Evolutionary conservation across 1,284 basidiomycete genomes (phyloP), one percentile per base, ranked within the genome.

Genomic region (Marasmius oreades): DNA sequence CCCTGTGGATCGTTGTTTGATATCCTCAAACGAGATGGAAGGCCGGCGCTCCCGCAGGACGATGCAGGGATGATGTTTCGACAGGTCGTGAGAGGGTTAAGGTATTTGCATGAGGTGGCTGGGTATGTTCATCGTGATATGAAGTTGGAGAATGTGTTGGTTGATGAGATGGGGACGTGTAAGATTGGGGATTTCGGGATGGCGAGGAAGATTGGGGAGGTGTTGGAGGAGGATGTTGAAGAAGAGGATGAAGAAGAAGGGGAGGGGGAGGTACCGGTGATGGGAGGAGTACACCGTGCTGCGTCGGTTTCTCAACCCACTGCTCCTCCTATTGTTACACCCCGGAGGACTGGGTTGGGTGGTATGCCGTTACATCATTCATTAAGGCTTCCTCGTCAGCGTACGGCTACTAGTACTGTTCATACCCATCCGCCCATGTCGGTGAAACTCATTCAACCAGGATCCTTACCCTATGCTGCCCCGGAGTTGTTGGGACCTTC

Each of bases 121-220:
- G 75, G 80, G 16, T 82, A 91, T 62, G 86, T 95, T 53, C 95
- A 98, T 73, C 84, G 93, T 62, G 95, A 99, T 73, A 78, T 99
- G 71, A 99, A 99, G 75, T 84, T 98, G 56, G 96, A 98, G 75
- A 99, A 99, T 74, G 87, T 98, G 48, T 81, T 99, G 52, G 86
- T 95, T 56, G 93, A 95, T 70, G 86, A 90, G 65, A 81, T 82
- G 70, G 92, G 92, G 52, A 79, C 85, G 34, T 91, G 90, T 73
- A 83, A 84, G 67, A 89, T 95, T 37, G 77, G 79, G 46, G 93
- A 95, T 71, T 95, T 95, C 72, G 93, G 93, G 52, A 80, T 95
- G 74, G 79, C 92, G 24, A 77, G 78, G 65, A 77, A 74, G 58
- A 83, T 90, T 55, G 84, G 80, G 64, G 78, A 80, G 60, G 61